These are phyloP conservation scores for Clarireedia sp. DNA, from an alignment of 2,329 filamentous ascomycete genomes.

Conservation along the genomic window DNA sequence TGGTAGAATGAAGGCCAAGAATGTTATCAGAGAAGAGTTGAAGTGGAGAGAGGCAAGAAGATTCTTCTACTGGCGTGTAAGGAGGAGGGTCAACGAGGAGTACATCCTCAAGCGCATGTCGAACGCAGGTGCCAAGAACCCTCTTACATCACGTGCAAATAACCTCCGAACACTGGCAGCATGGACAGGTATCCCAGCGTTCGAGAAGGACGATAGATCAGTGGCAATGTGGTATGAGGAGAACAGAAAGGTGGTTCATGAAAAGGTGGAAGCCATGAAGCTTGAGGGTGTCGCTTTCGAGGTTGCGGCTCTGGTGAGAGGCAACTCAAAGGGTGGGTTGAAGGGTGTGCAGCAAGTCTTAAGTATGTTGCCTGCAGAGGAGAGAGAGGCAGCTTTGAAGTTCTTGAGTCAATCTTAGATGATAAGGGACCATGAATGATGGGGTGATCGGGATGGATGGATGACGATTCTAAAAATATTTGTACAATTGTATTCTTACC, in stretches of 20 bases:
- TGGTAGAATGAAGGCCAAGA: conserved; percentile 97
- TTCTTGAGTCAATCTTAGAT: conserved; percentile 23
- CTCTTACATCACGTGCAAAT: conserved; percentile 47
- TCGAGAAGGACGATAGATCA: conserved; percentile 69
- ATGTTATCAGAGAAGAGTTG: conserved; percentile 75
- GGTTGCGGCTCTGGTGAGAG: conserved; percentile 59
- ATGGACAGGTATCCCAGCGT: conserved; percentile 73
- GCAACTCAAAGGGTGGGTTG: conserved; percentile 57
- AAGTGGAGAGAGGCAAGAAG: conserved; percentile 83
- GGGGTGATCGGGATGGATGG: background rate
- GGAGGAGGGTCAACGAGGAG: conserved; percentile 93
- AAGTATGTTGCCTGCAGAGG: conserved; percentile 76
- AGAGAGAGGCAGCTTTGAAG: conserved; percentile 56
- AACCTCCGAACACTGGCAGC: conserved; percentile 71
- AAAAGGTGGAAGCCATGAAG: conserved; percentile 81
- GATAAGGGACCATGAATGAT: background rate
- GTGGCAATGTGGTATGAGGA: conserved; percentile 96
- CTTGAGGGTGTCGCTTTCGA: conserved; percentile 62
- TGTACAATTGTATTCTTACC: no score
- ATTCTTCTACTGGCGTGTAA: conserved; percentile 99
- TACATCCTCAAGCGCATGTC: conserved; percentile 89
- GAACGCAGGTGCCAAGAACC: conserved; percentile 33
- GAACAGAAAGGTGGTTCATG: conserved; percentile 73
- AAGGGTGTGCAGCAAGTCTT: conserved; percentile 71
- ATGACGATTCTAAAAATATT: no score